Evolutionary conservation across 352 stramenopile species (phyloP), one percentile per base, ranked within the genome.

Genomic region (Phytophthora foliorum): DNA sequence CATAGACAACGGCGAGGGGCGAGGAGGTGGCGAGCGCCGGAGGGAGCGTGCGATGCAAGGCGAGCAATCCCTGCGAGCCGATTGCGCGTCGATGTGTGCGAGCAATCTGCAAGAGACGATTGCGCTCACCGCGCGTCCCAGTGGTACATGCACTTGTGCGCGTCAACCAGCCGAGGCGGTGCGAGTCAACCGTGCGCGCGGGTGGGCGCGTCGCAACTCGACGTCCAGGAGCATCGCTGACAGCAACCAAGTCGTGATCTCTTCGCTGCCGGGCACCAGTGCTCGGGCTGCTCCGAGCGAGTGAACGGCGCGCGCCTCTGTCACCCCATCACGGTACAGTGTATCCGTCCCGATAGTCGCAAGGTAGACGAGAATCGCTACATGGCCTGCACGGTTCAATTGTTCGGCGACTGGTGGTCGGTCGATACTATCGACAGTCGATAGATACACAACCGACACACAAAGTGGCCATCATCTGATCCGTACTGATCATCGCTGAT

Each of bases 401-500:
- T 6, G 4, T 10, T 3, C 31, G n/a, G n/a, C n/a, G n/a, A n/a
- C n/a, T n/a, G n/a, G n/a, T n/a, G n/a, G n/a, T n/a, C n/a, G 31
- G 31, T 36, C 31, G 31, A 36, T 36, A 36, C 31, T 13, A n/a
- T n/a, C n/a, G n/a, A n/a, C n/a, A n/a, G n/a, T n/a, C n/a, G n/a
- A n/a, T n/a, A n/a, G n/a, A n/a, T n/a, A n/a, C n/a, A n/a, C 31
- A 36, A 6, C 31, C 2, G 19, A 44, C 7, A 42, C 49, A 56
- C n/a, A n/a, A 45, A 21, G 34, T 58, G 32, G 36, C 52, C 52
- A 48, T 49, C 52, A 58, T 58, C 36, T 48, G 52, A 58, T 58
- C 36, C 52, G 29, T 32, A 58, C 52, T 58, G 21, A 58, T 58
- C 53, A 58, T n/a, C 32, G 52, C 36, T 38, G 52, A 59, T 59